A percentile compares a stretch with the other conserved stretches of the same genome.
Conservation (phyloP, 352 stramenopile species). For the Globisporangium cylindrosporum region DNA sequence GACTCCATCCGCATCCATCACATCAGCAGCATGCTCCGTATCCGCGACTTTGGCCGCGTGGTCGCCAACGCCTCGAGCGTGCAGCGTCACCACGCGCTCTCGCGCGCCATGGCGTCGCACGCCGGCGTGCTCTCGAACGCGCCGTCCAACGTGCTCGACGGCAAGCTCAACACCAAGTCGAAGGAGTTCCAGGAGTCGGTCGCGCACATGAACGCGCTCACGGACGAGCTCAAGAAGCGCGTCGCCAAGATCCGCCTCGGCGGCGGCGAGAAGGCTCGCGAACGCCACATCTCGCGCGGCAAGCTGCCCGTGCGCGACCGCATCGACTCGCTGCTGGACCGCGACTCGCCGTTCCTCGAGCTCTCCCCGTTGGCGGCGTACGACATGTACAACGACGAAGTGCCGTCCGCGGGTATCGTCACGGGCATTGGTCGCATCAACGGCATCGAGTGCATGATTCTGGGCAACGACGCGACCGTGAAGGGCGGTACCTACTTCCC, state of each 20-base stretch:
- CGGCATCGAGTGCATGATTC: slow-evolving; percentile 93
- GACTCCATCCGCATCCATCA: neutral
- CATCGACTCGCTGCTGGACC: slow-evolving; percentile 94
- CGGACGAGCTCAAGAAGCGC: slow-evolving; percentile 37
- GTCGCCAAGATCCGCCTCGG: slow-evolving; percentile 51
- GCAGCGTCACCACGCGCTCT: neutral
- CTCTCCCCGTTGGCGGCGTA: slow-evolving; percentile 89
- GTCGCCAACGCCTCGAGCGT: slow-evolving; percentile 5
- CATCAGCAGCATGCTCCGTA: slow-evolving; percentile 3
- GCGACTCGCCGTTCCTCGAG: slow-evolving; percentile 95
- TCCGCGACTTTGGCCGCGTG: slow-evolving; percentile 16
- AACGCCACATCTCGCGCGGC: slow-evolving; percentile 67
- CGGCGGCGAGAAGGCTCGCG: slow-evolving; percentile 59
- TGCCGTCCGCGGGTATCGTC: slow-evolving; percentile 87
- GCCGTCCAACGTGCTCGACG: slow-evolving; percentile 59
- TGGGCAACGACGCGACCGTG: slow-evolving; percentile 98
- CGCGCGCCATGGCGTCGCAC: slow-evolving; percentile 30
- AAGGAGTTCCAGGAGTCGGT: slow-evolving; percentile 53
- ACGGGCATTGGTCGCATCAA: slow-evolving; percentile 87
- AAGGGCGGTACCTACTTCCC: slow-evolving; percentile 98
- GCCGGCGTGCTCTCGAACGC: slow-evolving; percentile 30
- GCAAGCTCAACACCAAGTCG: slow-evolving; percentile 59
- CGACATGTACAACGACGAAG: slow-evolving; percentile 81
- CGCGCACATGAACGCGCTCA: slow-evolving; percentile 56
- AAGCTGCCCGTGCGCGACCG: slow-evolving; percentile 91